A percentile compares a stretch with the other conserved stretches of the same genome.
These are phyloP conservation scores for Leavenworthia alabamica DNA, from an alignment of 345 rosid species.

Conservation along the genomic window DNA sequence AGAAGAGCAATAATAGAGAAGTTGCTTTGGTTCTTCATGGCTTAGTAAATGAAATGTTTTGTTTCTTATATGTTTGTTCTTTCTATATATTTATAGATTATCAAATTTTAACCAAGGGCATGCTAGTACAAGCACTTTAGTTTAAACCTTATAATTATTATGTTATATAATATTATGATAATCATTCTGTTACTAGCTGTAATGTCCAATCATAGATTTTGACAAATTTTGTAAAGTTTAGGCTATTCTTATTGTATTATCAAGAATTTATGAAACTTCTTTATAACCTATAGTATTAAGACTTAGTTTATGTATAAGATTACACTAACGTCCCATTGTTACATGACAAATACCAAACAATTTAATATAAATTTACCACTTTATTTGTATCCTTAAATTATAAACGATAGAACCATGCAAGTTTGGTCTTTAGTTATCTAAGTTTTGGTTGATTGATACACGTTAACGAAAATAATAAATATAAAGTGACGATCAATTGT, in stretches of 20 bases:
- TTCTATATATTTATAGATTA: conserved; percentile 15
- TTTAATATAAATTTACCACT: background rate
- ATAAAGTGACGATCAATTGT: background rate
- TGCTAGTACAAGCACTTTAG: conserved; percentile 5
- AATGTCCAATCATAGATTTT: conserved; percentile 8
- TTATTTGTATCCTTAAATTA: background rate
- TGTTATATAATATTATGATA: background rate
- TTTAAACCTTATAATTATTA: background rate
- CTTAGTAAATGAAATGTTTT: background rate
- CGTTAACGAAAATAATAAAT: background rate
- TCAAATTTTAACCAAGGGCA: background rate
- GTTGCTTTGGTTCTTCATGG: conserved; percentile 27
- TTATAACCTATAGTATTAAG: background rate
- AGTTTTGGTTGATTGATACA: background rate
- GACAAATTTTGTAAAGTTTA: background rate
- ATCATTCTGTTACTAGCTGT: conserved; percentile 18
- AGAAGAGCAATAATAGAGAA: conserved; percentile 11
- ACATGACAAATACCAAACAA: background rate
- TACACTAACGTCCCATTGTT: background rate
- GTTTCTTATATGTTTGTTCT: background rate
- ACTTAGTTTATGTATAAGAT: background rate
- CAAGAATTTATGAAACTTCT: background rate
- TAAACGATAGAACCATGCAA: background rate
- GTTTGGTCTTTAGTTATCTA: background rate
- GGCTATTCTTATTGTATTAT: background rate